Percentiles rank a stretch among this genome's conserved stretches.
Conservation (phyloP, 768 basidiomycete genomes). For the Leccinum imitatum region DNA sequence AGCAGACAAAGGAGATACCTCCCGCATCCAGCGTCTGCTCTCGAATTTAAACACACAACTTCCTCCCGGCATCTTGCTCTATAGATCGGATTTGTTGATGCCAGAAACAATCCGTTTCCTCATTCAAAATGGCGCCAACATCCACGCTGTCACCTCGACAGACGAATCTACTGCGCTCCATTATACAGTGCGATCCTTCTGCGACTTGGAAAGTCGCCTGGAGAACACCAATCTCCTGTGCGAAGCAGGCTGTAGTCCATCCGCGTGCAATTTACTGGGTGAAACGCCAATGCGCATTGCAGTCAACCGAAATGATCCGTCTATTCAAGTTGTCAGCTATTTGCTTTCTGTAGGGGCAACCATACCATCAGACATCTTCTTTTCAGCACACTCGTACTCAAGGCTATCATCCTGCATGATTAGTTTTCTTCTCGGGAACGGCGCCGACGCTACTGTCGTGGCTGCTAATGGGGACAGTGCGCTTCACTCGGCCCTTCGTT, state of each 20-base stretch:
- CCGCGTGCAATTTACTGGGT: neutral
- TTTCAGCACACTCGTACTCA: too few species aligned
- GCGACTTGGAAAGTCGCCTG: neutral
- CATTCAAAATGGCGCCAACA: too few species aligned
- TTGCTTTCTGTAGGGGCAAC: too few species aligned
- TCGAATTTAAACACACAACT: neutral
- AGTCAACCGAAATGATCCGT: neutral
- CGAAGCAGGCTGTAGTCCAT: neutral
- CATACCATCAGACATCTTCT: too few species aligned
- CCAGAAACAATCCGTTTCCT: too few species aligned
- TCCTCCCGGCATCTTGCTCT: too few species aligned
- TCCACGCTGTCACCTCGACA: too few species aligned
- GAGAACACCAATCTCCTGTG: neutral
- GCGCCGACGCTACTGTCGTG: neutral
- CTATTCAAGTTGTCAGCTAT: too few species aligned
- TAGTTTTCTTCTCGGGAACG: neutral
- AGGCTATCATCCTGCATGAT: neutral
- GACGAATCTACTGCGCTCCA: neutral
- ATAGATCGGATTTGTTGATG: too few species aligned
- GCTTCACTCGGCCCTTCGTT: neutral
- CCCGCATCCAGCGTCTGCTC: neutral
- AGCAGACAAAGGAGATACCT: neutral
- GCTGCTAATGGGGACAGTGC: neutral
- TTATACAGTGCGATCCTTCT: neutral
- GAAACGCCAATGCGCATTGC: neutral